phyloP scores from a whole-genome alignment of 495 filamentous ascomycete species.

The Parathielavia appendiculata region DNA sequence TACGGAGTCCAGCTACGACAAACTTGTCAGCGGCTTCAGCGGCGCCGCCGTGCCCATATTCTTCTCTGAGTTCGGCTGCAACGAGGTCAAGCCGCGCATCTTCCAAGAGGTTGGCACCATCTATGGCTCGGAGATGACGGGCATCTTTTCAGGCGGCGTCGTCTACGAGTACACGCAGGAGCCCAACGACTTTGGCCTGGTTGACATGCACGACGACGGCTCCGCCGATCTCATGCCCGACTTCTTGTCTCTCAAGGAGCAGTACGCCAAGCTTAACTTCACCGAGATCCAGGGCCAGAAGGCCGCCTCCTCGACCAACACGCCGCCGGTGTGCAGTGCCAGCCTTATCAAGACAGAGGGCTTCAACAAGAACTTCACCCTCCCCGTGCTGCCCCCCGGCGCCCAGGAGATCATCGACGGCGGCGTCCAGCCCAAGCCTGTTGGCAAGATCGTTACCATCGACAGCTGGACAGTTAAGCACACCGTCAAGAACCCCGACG shows the following conservation, averaged over 20 bases:
- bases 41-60: constrained; percentile 78
- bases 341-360: constrained; percentile 55
- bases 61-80: constrained; percentile 97
- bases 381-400: constrained; percentile 52
- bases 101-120: constrained; percentile 80
- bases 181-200: constrained; percentile 67
- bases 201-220: constrained; percentile 60
- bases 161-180: constrained; percentile 87
- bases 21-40: constrained; percentile 63
- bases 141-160: constrained; percentile 75
- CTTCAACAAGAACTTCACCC: constrained; percentile 72
- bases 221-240: constrained; percentile 61
- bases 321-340: constrained; percentile 54
- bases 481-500: constrained; percentile 38
- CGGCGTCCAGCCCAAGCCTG: constrained; percentile 41
- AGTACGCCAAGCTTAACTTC: constrained; percentile 71
- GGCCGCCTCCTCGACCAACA: constrained; percentile 48
- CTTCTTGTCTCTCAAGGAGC: constrained; percentile 67
- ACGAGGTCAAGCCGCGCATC: constrained; percentile 66
- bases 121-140: constrained; percentile 75
- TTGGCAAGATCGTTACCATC: constrained; percentile 40
- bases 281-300: constrained; percentile 52
- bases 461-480: constrained; percentile 39
- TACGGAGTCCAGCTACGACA: constrained; percentile 64
- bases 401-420: constrained; percentile 50